phyloP scores from a whole-genome alignment of 768 basidiomycete genomes.

The Amanita brunnescens region DNA sequence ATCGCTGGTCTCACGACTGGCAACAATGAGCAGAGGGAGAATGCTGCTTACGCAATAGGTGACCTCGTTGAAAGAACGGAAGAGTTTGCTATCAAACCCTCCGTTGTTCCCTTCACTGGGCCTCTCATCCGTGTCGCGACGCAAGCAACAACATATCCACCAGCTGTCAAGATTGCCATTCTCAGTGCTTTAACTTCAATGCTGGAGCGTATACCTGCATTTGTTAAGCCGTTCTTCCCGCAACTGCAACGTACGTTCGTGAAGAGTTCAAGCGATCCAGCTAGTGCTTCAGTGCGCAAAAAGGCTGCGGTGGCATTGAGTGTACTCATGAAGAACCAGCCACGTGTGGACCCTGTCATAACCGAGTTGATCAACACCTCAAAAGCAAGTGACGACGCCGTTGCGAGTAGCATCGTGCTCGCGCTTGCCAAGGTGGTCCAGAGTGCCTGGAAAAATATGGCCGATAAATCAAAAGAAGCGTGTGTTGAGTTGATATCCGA shows the following conservation, averaged over 20 bases:
- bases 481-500: slow-evolving; percentile 72
- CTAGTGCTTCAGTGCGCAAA: slow-evolving; percentile 69
- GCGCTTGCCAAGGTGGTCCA: slow-evolving; percentile 71
- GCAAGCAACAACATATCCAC: slow-evolving; percentile 81
- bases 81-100: slow-evolving; percentile 81
- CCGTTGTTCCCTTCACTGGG: slow-evolving; percentile 91
- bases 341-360: slow-evolving; percentile 88
- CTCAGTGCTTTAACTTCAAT: slow-evolving; percentile 78
- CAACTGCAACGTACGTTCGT: slow-evolving; percentile 95
- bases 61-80: slow-evolving; percentile 87
- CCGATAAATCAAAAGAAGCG: slow-evolving; percentile 62
- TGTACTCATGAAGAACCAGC: slow-evolving; percentile 82
- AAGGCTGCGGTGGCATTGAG: slow-evolving; percentile 83
- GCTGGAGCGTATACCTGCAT: slow-evolving; percentile 75
- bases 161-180: slow-evolving; percentile 89
- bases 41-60: slow-evolving; percentile 94
- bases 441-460: slow-evolving; percentile 65
- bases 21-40: slow-evolving; percentile 90
- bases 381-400: slow-evolving; percentile 51
- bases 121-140: slow-evolving; percentile 93
- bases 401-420: slow-evolving; percentile 66
- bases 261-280: slow-evolving; percentile 79
- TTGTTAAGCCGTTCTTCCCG: slow-evolving; percentile 98
- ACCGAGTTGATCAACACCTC: slow-evolving; percentile 72
- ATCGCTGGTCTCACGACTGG: slow-evolving; percentile 91